phyloP scores from a whole-genome alignment of 768 basidiomycete genomes.

The Omphalotus guepiniiformis region DNA sequence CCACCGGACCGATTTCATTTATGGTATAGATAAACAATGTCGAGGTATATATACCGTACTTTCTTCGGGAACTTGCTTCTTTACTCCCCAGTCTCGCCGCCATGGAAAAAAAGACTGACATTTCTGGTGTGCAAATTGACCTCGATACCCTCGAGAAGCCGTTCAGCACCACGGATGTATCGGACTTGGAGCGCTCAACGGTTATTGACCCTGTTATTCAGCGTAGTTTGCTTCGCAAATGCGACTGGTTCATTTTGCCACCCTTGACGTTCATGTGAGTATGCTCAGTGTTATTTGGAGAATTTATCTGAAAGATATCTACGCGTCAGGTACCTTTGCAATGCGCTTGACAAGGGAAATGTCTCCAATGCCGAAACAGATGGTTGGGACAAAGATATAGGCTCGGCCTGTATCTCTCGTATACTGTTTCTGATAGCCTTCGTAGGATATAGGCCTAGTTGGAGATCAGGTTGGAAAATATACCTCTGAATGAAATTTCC shows the following conservation, averaged over 20 bases:
- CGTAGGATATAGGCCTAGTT: constrained; percentile 36
- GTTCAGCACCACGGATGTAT: too few species aligned
- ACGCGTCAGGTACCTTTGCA: constrained; percentile 39
- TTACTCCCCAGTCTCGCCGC: too few species aligned
- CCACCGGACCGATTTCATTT: too few species aligned
- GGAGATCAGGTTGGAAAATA: constrained; percentile 37
- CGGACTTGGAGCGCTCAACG: too few species aligned
- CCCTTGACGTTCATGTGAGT: constrained; percentile 40
- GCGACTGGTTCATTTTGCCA: constrained; percentile 37
- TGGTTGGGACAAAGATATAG: constrained; percentile 40
- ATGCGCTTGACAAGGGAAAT: constrained; percentile 47
- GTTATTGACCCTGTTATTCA: constrained; percentile 6
- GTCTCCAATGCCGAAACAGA: constrained; percentile 51
- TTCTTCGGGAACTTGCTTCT: too few species aligned
- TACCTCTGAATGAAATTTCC: neutral
- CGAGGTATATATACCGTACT: too few species aligned
- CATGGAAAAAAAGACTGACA: too few species aligned
- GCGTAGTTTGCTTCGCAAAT: constrained; percentile 31
- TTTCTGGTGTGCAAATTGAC: too few species aligned
- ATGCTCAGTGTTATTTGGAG: neutral
- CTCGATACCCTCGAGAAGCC: too few species aligned
- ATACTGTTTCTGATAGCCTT: constrained; percentile 6
- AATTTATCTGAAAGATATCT: neutral
- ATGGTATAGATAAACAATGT: too few species aligned
- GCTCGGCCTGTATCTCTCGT: neutral